These are phyloP conservation scores for Magnolia officinalis DNA, from an alignment of 164 flowering plant genomes.

Conservation along the genomic window DNA sequence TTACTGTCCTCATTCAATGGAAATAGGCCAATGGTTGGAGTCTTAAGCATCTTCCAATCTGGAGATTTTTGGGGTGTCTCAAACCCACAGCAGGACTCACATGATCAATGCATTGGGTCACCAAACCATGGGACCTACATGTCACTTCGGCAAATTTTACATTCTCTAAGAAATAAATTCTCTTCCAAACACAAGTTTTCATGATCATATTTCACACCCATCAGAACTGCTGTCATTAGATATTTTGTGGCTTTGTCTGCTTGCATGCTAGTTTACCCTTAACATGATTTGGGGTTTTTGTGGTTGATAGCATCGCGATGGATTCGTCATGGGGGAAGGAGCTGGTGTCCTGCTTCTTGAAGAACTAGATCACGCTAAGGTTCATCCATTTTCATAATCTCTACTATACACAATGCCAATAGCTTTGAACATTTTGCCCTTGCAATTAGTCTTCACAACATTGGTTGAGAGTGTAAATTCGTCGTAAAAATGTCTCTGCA, in stretches of 20 bases:
- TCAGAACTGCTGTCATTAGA: background rate
- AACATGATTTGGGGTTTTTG: background rate
- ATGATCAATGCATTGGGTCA: too few relatives aligned
- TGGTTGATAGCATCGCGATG: slow-evolving; percentile 75
- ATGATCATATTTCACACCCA: background rate
- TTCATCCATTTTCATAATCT: slow-evolving; percentile 12
- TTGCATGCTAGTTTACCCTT: background rate
- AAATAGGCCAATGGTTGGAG: too few relatives aligned
- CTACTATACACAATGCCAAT: background rate
- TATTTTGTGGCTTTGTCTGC: background rate
- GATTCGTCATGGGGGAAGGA: slow-evolving; percentile 98
- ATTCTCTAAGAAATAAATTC: background rate
- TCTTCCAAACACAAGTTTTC: background rate
- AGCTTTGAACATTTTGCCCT: too few relatives aligned
- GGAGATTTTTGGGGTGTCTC: too few relatives aligned
- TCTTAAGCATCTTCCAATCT: too few relatives aligned
- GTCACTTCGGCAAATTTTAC: background rate
- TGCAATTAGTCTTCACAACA: too few relatives aligned
- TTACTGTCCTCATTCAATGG: too few relatives aligned
- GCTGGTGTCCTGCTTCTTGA: slow-evolving; percentile 90
- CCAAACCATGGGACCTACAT: too few relatives aligned
- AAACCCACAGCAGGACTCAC: too few relatives aligned
- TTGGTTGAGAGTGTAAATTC: too few relatives aligned
- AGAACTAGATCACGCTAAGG: slow-evolving; percentile 95
- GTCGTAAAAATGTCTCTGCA: too few relatives aligned